These are phyloP conservation scores for Apiosordaria backusii DNA, from an alignment of 495 filamentous ascomycete species.

Conservation along the genomic window DNA sequence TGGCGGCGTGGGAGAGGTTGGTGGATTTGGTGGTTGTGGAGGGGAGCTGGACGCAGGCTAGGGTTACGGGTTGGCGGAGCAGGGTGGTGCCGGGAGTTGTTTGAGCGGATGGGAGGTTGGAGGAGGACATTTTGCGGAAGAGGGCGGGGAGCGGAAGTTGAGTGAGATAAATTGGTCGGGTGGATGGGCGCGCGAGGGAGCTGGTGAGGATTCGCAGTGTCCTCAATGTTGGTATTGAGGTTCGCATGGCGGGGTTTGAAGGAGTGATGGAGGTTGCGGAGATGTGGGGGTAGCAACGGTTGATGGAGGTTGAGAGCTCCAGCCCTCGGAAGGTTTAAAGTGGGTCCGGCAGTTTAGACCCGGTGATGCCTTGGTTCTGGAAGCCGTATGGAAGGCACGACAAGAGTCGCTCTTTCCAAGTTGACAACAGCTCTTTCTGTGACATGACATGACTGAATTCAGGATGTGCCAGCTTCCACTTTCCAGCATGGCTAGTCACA, in stretches of 20 bases:
- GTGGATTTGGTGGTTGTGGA: constrained; percentile 74
- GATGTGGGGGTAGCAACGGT: background rate
- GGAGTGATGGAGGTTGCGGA: constrained; percentile 1
- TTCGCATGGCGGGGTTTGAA: constrained; percentile 15
- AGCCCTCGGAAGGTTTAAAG: background rate
- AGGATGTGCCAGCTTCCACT: background rate
- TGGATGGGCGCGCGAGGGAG: background rate
- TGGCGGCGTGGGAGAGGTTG: constrained; percentile 78
- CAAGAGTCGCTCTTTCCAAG: background rate
- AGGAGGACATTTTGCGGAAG: constrained; percentile 41
- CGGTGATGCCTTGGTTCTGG: no score
- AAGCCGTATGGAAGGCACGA: background rate
- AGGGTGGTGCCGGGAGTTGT: constrained; percentile 34
- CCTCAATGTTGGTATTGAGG: constrained; percentile 19
- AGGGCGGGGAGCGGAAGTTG: constrained; percentile 10
- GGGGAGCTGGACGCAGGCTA: constrained; percentile 79
- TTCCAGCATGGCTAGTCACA: no score
- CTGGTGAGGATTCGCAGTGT: constrained; percentile 17
- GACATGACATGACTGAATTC: background rate
- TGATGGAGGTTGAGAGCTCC: background rate
- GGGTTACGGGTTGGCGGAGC: constrained; percentile 70
- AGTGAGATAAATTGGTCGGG: background rate
- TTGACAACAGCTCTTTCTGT: background rate
- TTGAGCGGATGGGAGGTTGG: constrained; percentile 40
- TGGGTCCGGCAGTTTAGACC: no score